Evolutionary conservation across 495 filamentous ascomycete species (phyloP).

Genomic region (Gamarada debralockiae): DNA sequence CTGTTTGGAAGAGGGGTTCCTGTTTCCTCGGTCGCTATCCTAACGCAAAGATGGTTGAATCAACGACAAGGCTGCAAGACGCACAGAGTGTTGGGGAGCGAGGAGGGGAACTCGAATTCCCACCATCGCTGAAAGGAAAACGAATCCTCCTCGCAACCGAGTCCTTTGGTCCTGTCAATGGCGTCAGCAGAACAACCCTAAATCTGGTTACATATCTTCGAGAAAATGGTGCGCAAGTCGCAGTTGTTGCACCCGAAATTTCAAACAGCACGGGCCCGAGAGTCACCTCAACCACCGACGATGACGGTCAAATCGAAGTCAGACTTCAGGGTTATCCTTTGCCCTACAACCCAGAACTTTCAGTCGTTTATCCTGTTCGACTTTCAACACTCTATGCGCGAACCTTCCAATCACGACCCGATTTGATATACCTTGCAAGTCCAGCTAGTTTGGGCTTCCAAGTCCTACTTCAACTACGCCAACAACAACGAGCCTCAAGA

Average conservation of each 20-base stretch:
- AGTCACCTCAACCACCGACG: slow-evolving; percentile 9
- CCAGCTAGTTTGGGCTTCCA: slow-evolving; percentile 63
- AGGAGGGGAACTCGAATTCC: slow-evolving; percentile 29
- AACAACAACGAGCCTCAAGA: slow-evolving; percentile 38
- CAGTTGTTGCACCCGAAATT: slow-evolving; percentile 50
- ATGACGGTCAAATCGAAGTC: slow-evolving; percentile 35
- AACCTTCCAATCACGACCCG: slow-evolving; percentile 44
- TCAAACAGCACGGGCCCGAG: slow-evolving; percentile 17
- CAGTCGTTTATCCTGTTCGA: slow-evolving; percentile 58
- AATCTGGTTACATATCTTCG: slow-evolving; percentile 59
- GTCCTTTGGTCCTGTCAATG: slow-evolving; percentile 62
- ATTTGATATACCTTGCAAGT: slow-evolving; percentile 59
- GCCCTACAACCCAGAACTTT: slow-evolving; percentile 62
- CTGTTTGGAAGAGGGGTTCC: background rate
- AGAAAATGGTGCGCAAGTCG: slow-evolving; percentile 49
- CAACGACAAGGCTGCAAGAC: background rate
- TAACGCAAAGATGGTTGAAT: background rate
- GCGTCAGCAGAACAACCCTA: slow-evolving; percentile 58
- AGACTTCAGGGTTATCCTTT: slow-evolving; percentile 55
- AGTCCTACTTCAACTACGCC: slow-evolving; percentile 54
- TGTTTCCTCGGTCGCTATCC: too few species aligned
- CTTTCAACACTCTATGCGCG: slow-evolving; percentile 47
- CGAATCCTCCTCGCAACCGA: slow-evolving; percentile 59
- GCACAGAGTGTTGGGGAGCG: background rate
- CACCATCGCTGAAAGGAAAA: slow-evolving; percentile 44